A percentile compares a stretch with the other conserved stretches of the same genome.
phyloP scores from a whole-genome alignment of 2,329 filamentous ascomycete species.

The Zelopaecilomyces penicillatus region DNA sequence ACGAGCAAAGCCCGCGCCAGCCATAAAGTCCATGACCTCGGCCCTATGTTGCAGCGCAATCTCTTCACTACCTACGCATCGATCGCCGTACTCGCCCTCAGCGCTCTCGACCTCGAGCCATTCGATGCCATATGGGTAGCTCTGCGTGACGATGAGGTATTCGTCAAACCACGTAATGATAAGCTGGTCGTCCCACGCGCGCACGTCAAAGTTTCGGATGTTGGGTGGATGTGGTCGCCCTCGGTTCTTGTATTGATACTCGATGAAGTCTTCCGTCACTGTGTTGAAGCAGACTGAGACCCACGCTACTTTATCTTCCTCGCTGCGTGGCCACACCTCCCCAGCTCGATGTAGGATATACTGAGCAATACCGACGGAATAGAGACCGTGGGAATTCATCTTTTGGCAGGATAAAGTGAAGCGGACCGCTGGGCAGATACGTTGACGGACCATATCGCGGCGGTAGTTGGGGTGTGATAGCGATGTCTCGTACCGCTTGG shows the following conservation, averaged over 20 bases:
- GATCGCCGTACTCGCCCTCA: neutral
- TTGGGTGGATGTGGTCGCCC: conserved; percentile 5
- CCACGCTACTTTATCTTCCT: conserved; percentile 4
- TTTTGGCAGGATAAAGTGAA: conserved; percentile 6
- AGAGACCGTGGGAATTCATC: conserved; percentile 5
- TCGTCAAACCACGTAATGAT: conserved; percentile 10
- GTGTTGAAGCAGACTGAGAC: conserved; percentile 8
- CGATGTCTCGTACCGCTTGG: conserved; percentile 3
- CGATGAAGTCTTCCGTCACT: conserved; percentile 5
- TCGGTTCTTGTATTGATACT: conserved; percentile 4
- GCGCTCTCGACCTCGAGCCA: conserved; percentile 2
- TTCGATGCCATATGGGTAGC: conserved; percentile 7
- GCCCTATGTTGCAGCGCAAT: neutral
- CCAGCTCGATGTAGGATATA: conserved; percentile 3
- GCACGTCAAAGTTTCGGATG: conserved; percentile 6
- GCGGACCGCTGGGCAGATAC: conserved; percentile 7
- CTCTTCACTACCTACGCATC: neutral
- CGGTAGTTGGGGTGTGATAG: conserved; percentile 5
- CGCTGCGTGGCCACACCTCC: neutral
- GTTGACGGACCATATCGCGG: conserved; percentile 5
- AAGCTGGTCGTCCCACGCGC: conserved; percentile 7
- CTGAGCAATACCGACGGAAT: conserved; percentile 5
- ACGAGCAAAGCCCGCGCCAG: conserved; percentile 4
- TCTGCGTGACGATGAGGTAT: conserved; percentile 6
- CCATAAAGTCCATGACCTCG: conserved; percentile 3